These are phyloP conservation scores for Thuidium tamariscinum DNA, from an alignment of 225 moss, liverwort and hornwort genomes.

Conservation along the genomic window DNA sequence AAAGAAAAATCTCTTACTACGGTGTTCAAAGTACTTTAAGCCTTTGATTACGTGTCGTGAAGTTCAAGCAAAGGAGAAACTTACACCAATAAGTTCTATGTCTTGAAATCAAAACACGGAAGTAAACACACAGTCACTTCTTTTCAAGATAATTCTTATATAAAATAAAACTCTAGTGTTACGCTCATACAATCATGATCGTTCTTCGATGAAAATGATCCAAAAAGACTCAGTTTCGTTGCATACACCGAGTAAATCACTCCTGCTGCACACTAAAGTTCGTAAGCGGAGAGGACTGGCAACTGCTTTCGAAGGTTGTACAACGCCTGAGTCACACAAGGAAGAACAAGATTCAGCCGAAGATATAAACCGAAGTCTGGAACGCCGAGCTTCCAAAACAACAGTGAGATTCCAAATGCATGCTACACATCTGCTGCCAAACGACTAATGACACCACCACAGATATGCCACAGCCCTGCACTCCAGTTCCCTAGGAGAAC, in stretches of 20 bases:
- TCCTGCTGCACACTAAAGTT: slow-evolving; percentile 54
- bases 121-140: no score
- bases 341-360: neutral
- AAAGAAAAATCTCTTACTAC: no score
- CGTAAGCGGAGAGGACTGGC: slow-evolving; percentile 36
- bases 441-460: neutral
- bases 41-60: no score
- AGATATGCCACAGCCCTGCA: neutral
- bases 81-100: no score
- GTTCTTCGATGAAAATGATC: no score
- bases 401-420: neutral
- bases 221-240: no score
- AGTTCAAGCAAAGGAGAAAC: no score
- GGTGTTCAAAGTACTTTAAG: no score
- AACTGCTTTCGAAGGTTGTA: slow-evolving; percentile 1
- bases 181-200: no score
- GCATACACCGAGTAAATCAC: slow-evolving; percentile 59
- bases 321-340: slow-evolving; percentile 21
- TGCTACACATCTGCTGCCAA: neutral
- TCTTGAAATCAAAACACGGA: no score
- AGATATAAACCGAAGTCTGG: neutral
- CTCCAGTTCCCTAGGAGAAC: neutral
- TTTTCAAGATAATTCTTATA: no score
- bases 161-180: no score
- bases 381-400: neutral